Conservation (phyloP, 2,329 filamentous ascomycete species). For the Exophiala viscosa region DNA sequence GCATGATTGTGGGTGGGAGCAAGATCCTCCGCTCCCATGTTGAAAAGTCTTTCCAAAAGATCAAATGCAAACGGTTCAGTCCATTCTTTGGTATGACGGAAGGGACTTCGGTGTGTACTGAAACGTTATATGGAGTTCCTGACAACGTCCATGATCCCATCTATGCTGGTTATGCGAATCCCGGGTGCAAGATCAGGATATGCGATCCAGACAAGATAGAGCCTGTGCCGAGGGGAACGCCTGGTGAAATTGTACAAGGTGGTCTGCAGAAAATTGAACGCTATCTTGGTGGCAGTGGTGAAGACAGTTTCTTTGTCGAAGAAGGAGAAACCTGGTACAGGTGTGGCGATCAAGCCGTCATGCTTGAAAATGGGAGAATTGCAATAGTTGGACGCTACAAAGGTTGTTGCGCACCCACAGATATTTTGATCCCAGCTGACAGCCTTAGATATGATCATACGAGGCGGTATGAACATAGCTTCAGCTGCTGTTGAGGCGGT, state of each 20-base stretch:
- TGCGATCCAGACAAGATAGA: slow-evolving; percentile 34
- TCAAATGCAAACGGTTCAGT: slow-evolving; percentile 1
- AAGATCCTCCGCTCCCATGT: slow-evolving; percentile 6
- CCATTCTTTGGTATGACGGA: slow-evolving; percentile 10
- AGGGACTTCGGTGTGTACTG: slow-evolving; percentile 5
- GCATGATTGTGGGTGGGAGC: slow-evolving; percentile 9
- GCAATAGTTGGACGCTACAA: slow-evolving; percentile 45
- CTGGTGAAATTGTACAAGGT: slow-evolving; percentile 43
- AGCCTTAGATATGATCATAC: slow-evolving; percentile 39
- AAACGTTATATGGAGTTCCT: background rate
- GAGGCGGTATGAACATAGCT: slow-evolving; percentile 46
- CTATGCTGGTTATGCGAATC: slow-evolving; percentile 8
- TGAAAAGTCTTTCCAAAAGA: background rate
- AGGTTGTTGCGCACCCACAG: slow-evolving; percentile 18
- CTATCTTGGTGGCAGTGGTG: slow-evolving; percentile 33
- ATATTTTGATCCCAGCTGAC: background rate
- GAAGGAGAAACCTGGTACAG: slow-evolving; percentile 36
- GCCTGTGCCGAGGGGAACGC: slow-evolving; percentile 32
- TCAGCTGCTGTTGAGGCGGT: slow-evolving; percentile 37
- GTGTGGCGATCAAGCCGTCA: slow-evolving; percentile 43
- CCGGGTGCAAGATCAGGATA: slow-evolving; percentile 33
- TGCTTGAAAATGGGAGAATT: slow-evolving; percentile 39
- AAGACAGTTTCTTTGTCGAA: slow-evolving; percentile 38
- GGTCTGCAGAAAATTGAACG: slow-evolving; percentile 36
- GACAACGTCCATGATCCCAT: background rate